These are phyloP conservation scores for Apiospora koreana DNA, from an alignment of 2,329 filamentous ascomycete genomes.

Conservation along the genomic window DNA sequence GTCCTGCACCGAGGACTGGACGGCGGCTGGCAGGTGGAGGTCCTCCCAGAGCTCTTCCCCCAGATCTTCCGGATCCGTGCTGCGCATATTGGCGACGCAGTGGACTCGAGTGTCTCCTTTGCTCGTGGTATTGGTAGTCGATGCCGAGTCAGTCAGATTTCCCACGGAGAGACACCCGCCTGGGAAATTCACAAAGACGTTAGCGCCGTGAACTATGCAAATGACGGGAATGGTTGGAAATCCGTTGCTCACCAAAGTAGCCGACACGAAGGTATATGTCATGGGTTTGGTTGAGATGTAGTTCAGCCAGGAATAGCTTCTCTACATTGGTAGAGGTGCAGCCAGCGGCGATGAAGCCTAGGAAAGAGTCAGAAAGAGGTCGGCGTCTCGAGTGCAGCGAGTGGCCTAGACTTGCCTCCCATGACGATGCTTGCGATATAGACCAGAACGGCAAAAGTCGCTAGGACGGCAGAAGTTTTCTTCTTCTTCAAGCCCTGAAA, in stretches of 20 bases:
- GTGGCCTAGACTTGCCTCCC: not conserved
- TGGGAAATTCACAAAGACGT: not conserved
- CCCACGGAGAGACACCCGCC: not conserved
- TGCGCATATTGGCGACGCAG: not conserved
- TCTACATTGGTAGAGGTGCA: not conserved
- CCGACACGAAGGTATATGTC: not conserved
- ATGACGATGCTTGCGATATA: not conserved
- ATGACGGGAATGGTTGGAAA: not conserved
- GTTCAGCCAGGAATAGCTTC: not conserved
- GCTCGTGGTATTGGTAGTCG: not conserved
- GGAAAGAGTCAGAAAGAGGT: not conserved
- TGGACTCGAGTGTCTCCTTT: not conserved
- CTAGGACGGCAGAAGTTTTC: too few relatives aligned
- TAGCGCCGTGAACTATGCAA: not conserved
- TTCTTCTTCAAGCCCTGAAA: too few relatives aligned
- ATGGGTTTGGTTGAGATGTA: not conserved
- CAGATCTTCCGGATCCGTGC: not conserved
- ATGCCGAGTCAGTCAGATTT: not conserved
- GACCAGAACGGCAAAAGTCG: too few relatives aligned
- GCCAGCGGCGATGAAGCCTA: not conserved
- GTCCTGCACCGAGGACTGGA: not conserved
- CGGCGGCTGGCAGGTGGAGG: not conserved
- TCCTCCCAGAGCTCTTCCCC: not conserved
- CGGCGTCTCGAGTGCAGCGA: not conserved
- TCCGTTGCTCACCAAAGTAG: not conserved